phyloP scores from a whole-genome alignment of 805 yeast genomes.

The Zygosaccharomyces bisporus region DNA sequence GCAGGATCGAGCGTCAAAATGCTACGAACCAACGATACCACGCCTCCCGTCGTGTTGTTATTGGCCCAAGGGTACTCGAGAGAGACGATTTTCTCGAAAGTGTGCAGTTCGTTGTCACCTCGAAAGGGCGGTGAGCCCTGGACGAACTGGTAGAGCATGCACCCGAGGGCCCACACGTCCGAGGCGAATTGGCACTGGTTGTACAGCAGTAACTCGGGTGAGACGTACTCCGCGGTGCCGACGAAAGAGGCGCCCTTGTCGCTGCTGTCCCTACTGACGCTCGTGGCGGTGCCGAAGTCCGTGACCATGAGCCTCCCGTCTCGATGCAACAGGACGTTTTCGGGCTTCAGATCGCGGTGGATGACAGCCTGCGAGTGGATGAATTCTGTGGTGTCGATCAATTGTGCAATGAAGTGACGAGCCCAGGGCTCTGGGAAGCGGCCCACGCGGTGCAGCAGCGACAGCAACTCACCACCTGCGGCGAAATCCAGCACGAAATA shows the following conservation, averaged over 20 bases:
- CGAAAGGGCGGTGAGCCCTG: conserved; percentile 88
- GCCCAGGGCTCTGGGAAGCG: conserved; percentile 71
- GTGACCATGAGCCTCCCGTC: conserved; percentile 89
- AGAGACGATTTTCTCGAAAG: conserved; percentile 82
- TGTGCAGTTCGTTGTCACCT: conserved; percentile 77
- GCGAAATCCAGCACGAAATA: conserved; percentile 94
- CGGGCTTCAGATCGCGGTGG: conserved; percentile 94
- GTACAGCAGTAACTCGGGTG: conserved; percentile 79
- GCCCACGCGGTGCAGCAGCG: conserved; percentile 73
- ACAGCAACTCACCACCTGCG: conserved; percentile 87
- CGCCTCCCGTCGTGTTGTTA: conserved; percentile 44
- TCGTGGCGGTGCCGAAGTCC: conserved; percentile 91
- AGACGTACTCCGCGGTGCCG: conserved; percentile 95
- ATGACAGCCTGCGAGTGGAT: conserved; percentile 88
- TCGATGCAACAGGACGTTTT: conserved; percentile 77
- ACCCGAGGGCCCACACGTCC: conserved; percentile 94
- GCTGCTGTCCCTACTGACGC: conserved; percentile 20
- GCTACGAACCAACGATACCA: conserved; percentile 62
- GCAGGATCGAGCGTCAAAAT: conserved; percentile 71
- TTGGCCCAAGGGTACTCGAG: conserved; percentile 63
- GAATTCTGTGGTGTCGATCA: conserved; percentile 85
- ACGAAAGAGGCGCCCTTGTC: conserved; percentile 67
- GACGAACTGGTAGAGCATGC: conserved; percentile 78
- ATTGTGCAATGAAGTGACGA: conserved; percentile 77
- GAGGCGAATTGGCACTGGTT: conserved; percentile 80